Conservation (phyloP, 2,329 filamentous ascomycete genomes). For the Samsoniella hepiali region DNA sequence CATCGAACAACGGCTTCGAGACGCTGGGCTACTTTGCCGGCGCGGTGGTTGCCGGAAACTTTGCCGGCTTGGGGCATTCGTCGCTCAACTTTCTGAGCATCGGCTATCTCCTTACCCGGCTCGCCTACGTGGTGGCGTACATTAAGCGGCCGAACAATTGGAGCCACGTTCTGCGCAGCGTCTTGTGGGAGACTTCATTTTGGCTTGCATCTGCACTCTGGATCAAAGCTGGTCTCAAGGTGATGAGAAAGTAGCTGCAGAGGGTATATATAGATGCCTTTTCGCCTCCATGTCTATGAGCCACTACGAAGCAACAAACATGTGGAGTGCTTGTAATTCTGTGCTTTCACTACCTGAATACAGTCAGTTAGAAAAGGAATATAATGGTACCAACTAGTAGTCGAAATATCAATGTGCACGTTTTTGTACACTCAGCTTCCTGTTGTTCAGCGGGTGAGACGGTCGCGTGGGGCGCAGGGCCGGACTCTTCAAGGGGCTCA, state of each 20-base stretch:
- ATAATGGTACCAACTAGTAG: too few relatives aligned
- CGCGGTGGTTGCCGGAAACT: slow-evolving; percentile 37
- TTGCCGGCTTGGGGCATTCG: slow-evolving; percentile 29
- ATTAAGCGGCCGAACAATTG: slow-evolving; percentile 37
- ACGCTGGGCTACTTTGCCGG: slow-evolving; percentile 34
- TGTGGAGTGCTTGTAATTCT: too few relatives aligned
- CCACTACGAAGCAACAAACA: too few relatives aligned
- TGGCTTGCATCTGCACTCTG: background rate
- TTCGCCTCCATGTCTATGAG: too few relatives aligned
- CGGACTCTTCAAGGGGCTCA: background rate
- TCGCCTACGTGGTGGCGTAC: slow-evolving; percentile 35
- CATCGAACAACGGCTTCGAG: slow-evolving; percentile 34
- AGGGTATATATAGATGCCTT: too few relatives aligned
- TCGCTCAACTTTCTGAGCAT: slow-evolving; percentile 33
- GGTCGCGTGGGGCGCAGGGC: background rate
- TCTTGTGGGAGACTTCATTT: slow-evolving; percentile 28
- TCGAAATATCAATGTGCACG: too few relatives aligned
- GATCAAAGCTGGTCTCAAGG: slow-evolving; percentile 1
- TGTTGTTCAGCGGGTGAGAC: background rate
- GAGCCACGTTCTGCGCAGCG: slow-evolving; percentile 32
- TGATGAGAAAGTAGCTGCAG: background rate
- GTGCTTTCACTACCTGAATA: too few relatives aligned
- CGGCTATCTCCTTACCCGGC: slow-evolving; percentile 33
- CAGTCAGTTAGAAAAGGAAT: too few relatives aligned
- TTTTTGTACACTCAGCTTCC: too few relatives aligned